Percentiles rank a stretch among this genome's conserved stretches.
These are phyloP conservation scores for Urochloa ruziziensis DNA, from an alignment of 176 grass and related monocot genomes.

Conservation along the genomic window DNA sequence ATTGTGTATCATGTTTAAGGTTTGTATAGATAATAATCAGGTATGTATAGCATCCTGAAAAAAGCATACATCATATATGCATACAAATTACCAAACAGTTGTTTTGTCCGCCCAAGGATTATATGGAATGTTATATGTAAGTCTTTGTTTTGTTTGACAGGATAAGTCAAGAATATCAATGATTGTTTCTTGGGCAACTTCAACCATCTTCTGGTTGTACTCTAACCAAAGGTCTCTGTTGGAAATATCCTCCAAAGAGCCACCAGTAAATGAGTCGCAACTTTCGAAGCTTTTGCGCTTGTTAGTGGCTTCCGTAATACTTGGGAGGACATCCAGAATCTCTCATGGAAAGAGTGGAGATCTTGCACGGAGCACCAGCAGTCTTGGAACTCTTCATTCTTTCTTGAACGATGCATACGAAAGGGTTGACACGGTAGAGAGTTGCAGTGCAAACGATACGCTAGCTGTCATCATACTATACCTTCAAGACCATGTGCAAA, in stretches of 20 bases:
- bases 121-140: not conserved
- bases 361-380: slow-evolving; percentile 37
- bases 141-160: slow-evolving; percentile 44
- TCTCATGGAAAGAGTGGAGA: slow-evolving; percentile 42
- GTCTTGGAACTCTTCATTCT: slow-evolving; percentile 45
- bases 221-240: slow-evolving; percentile 23
- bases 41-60: not conserved
- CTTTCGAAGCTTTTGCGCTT: slow-evolving; percentile 74
- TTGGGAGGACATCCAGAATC: slow-evolving; percentile 60
- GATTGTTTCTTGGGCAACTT: slow-evolving; percentile 58
- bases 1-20: not conserved
- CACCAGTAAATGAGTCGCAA: slow-evolving; percentile 39
- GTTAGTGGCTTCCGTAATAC: slow-evolving; percentile 80
- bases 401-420: slow-evolving; percentile 42
- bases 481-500: slow-evolving; percentile 60
- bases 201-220: slow-evolving; percentile 43
- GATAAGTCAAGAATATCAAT: slow-evolving; percentile 63
- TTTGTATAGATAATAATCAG: not conserved
- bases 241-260: slow-evolving; percentile 37
- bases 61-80: not conserved
- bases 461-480: slow-evolving; percentile 68
- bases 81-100: not conserved
- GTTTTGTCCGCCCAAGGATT: not conserved
- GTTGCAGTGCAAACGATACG: slow-evolving; percentile 42
- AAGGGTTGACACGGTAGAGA: slow-evolving; percentile 30